Conservation (phyloP, 176 grass and related monocot species). For the Pharus latifolius region DNA sequence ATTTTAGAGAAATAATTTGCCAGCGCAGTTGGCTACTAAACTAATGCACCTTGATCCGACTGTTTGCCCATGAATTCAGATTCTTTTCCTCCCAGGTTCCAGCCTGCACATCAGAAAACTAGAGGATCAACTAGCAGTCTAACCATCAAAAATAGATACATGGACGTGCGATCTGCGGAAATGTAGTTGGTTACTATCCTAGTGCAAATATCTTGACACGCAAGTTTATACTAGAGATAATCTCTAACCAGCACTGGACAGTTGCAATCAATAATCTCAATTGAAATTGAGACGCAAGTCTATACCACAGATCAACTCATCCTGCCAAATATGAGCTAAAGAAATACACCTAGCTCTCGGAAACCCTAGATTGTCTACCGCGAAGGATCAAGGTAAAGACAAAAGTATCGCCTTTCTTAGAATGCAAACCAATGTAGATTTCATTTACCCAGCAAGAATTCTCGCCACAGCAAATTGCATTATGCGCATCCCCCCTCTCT, state of each 20-base stretch:
- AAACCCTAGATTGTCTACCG: too few species aligned
- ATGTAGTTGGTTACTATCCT: not conserved
- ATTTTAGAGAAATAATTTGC: not conserved
- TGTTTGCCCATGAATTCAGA: slow-evolving; percentile 87
- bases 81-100: slow-evolving; percentile 99
- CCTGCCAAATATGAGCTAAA: too few species aligned
- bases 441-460: too few species aligned
- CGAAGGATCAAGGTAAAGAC: too few species aligned
- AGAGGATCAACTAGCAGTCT: not conserved
- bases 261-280: too few species aligned
- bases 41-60: slow-evolving; percentile 65
- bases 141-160: not conserved
- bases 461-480: not conserved
- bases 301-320: too few species aligned
- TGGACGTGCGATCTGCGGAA: not conserved
- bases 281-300: too few species aligned
- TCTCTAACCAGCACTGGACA: too few species aligned
- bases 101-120: slow-evolving; percentile 38
- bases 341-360: too few species aligned
- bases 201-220: too few species aligned
- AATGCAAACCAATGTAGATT: too few species aligned
- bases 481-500: not conserved
- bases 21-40: not conserved
- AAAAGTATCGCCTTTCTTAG: too few species aligned
- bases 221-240: not conserved